Conservation (phyloP, 345 rosid species). For the Linum usitatissimum region DNA sequence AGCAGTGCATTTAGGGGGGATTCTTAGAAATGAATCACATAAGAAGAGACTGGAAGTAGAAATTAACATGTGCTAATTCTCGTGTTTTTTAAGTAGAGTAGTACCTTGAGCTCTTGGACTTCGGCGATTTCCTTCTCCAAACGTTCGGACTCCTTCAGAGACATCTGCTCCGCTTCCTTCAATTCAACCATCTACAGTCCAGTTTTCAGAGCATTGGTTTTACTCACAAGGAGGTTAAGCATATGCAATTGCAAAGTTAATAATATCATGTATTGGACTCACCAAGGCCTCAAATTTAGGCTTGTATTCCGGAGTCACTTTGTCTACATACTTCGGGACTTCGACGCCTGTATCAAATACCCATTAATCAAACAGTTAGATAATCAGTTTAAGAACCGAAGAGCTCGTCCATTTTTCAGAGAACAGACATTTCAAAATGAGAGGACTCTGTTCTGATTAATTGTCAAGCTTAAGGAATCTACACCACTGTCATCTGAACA, state of each 20-base stretch:
- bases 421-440: neutral
- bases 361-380: too few species aligned
- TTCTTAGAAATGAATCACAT: neutral
- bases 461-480: neutral
- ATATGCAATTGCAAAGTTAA: neutral
- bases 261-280: slow-evolving; percentile 13
- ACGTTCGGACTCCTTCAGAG: slow-evolving; percentile 70
- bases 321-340: slow-evolving; percentile 3
- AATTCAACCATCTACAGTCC: slow-evolving; percentile 60
- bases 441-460: neutral
- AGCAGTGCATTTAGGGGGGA: too few species aligned
- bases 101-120: slow-evolving; percentile 85
- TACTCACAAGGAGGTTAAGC: neutral
- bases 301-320: slow-evolving; percentile 6
- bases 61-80: neutral
- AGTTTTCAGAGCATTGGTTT: neutral
- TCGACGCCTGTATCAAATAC: neutral
- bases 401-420: neutral
- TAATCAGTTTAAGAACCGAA: too few species aligned
- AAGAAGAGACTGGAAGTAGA: neutral
- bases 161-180: slow-evolving; percentile 80
- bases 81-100: neutral
- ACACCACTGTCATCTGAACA: neutral
- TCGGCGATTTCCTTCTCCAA: slow-evolving; percentile 82
- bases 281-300: slow-evolving; percentile 91